Base-by-base conservation (phyloP, 2,329 filamentous ascomycete genomes). In the Chaetomium sp. region DNA sequence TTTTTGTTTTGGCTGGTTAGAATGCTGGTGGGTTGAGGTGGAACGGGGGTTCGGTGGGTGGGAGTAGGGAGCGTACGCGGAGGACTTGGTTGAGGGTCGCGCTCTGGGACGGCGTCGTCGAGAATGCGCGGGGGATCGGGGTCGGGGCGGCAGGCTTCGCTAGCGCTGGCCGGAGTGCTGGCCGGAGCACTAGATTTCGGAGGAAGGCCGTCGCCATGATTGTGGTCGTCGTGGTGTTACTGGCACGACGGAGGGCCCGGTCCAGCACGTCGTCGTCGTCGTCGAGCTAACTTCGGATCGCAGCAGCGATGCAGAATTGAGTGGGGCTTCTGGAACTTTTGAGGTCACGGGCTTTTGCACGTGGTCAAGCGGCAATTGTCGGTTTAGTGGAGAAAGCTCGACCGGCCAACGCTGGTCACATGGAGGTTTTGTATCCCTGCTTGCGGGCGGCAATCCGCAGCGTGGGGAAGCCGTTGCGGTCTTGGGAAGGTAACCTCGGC, bases 1-100 rank as follows among this genome's bases (percentile, higher is more conserved):
- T 51, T 62, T 47, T 29, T n/a, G n/a, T n/a, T n/a, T n/a, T n/a
- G n/a, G n/a, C 21, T 12, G 77, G 67, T 54, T 25, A 31, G 35
- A 21, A 31, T 33, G 49, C 1, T 10, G n/a, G 38, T 10, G 51
- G n/a, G 27, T 35, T 6, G 7, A 13, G 6, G 27, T 10, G 4
- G 6, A 33, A n/a, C 16, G 16, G n/a, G 12, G 16, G 12, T 33
- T 38, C 7, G 25, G 13, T 23, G 19, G 31, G 57, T 12, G 25
- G 21, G 31, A 19, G 53, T 19, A 5, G 60, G 33, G 13, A 6
- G 72, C 79, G 66, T 75, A 82, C 81, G 68, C 85, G 84, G 21
- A 90, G 82, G 65, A 92, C 87, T 77, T 93, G 90, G 79, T 89
- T 92, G 71, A 90, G 83, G 9, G 90, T 93, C 62, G 89, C 86